phyloP scores from a whole-genome alignment of 108 stramenopile genomes.

The Hondaea fermentalgiana region DNA sequence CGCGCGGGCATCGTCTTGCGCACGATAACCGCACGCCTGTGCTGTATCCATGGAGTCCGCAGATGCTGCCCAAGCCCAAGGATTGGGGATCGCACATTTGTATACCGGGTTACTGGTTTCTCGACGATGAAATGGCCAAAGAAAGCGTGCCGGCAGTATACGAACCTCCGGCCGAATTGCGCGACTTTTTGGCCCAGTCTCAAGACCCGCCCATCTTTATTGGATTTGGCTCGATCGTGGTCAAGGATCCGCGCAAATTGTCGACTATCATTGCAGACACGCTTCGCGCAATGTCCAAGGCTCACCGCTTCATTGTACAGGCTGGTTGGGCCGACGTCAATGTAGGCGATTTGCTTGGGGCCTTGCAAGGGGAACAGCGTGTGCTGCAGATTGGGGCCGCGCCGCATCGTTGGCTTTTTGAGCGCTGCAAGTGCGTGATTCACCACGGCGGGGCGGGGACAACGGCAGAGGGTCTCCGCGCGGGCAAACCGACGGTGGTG shows the following conservation, averaged over 20 bases:
- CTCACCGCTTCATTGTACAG: background rate
- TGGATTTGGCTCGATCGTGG: slow-evolving; percentile 13
- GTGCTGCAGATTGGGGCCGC: background rate
- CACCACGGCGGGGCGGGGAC: slow-evolving; percentile 82
- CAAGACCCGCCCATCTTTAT: background rate
- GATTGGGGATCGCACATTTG: slow-evolving; percentile 6
- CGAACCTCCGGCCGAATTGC: background rate
- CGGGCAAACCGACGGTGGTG: slow-evolving; percentile 62
- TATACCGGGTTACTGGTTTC: slow-evolving; percentile 6
- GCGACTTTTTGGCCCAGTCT: background rate
- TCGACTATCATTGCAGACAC: background rate
- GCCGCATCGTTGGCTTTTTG: slow-evolving; percentile 70
- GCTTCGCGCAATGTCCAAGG: background rate
- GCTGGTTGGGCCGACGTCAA: slow-evolving; percentile 10
- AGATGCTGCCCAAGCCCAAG: slow-evolving; percentile 1
- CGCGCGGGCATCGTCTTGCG: background rate
- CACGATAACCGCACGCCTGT: background rate
- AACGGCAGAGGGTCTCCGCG: slow-evolving; percentile 61
- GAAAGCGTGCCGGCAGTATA: background rate
- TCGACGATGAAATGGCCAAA: background rate
- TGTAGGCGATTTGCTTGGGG: background rate
- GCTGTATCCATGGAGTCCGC: slow-evolving; percentile 14
- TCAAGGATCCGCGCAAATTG: background rate
- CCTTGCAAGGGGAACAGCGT: background rate
- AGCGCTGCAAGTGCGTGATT: slow-evolving; percentile 57